A percentile compares a stretch with the other conserved stretches of the same genome.
Conservation (phyloP, 306 rosid genomes). For the Urtica urens region DNA sequence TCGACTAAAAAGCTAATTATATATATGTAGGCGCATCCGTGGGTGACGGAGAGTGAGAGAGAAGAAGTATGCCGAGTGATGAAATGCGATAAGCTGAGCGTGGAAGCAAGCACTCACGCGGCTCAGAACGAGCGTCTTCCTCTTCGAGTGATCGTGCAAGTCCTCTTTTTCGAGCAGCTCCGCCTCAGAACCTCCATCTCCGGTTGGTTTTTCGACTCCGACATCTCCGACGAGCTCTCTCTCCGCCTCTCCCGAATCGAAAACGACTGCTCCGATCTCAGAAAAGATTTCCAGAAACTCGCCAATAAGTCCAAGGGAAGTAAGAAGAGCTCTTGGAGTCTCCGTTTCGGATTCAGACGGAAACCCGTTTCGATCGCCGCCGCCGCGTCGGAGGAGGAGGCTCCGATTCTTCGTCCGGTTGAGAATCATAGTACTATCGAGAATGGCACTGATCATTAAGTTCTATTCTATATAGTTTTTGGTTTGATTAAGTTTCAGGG, state of each 20-base stretch:
- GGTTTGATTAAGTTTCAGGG: no score
- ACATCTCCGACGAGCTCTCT: slow-evolving; percentile 14
- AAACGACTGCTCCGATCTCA: slow-evolving; percentile 62
- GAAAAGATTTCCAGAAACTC: slow-evolving; percentile 52
- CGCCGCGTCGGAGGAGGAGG: no score
- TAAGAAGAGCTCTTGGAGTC: slow-evolving; percentile 66
- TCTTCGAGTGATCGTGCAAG: slow-evolving; percentile 67
- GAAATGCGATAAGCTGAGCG: slow-evolving; percentile 73
- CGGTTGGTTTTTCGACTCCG: slow-evolving; percentile 74
- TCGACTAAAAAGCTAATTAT: neutral
- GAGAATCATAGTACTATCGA: no score
- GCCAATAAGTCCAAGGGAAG: slow-evolving; percentile 37
- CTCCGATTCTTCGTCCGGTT: no score
- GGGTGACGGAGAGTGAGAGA: slow-evolving; percentile 72
- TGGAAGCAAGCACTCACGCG: slow-evolving; percentile 81
- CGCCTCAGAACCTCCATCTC: slow-evolving; percentile 79
- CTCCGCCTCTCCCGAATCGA: slow-evolving; percentile 60
- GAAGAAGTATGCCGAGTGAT: slow-evolving; percentile 76
- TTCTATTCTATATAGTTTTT: no score
- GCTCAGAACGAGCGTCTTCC: slow-evolving; percentile 85
- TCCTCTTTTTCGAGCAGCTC: slow-evolving; percentile 78
- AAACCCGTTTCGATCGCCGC: no score
- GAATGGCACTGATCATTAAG: no score
- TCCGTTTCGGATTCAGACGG: slow-evolving; percentile 45
- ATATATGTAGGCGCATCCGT: slow-evolving; percentile 55